These are phyloP conservation scores for Cornus controversa DNA, from an alignment of 148 eudicot species.

Conservation along the genomic window DNA sequence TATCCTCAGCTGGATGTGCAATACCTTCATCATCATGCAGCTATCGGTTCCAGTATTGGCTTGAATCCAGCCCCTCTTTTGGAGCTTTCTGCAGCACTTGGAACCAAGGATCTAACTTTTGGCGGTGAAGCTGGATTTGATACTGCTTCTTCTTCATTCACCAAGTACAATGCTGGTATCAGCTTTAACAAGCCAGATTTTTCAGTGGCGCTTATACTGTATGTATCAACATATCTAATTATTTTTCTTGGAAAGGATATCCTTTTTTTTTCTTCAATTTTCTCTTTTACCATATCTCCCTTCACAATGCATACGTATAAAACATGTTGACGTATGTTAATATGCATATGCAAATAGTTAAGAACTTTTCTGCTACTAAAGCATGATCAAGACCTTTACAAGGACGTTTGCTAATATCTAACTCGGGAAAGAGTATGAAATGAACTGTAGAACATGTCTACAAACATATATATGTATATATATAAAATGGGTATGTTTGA, in stretches of 20 bases:
- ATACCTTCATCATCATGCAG: slow-evolving; percentile 68
- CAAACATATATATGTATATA: no score
- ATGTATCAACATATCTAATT: slow-evolving; percentile 28
- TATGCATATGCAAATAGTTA: neutral
- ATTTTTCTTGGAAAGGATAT: neutral
- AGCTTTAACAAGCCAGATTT: slow-evolving; percentile 68
- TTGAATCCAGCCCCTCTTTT: slow-evolving; percentile 76
- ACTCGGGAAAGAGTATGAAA: no score
- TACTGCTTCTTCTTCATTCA: slow-evolving; percentile 78
- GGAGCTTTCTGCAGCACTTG: slow-evolving; percentile 72
- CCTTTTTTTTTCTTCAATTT: neutral
- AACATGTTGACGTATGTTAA: neutral
- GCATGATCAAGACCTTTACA: neutral
- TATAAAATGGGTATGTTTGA: neutral
- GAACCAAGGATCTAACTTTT: slow-evolving; percentile 57
- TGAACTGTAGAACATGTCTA: no score
- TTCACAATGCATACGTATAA: no score
- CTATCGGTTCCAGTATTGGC: slow-evolving; percentile 71
- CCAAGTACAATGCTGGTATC: slow-evolving; percentile 80
- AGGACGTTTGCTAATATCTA: neutral
- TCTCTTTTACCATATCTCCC: neutral
- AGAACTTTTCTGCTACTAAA: neutral
- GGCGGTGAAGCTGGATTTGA: slow-evolving; percentile 94
- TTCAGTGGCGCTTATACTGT: slow-evolving; percentile 77
- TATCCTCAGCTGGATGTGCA: slow-evolving; percentile 74